These are phyloP conservation scores for Mycena olivaceomarginata DNA, from an alignment of 768 basidiomycete species.

Conservation along the genomic window DNA sequence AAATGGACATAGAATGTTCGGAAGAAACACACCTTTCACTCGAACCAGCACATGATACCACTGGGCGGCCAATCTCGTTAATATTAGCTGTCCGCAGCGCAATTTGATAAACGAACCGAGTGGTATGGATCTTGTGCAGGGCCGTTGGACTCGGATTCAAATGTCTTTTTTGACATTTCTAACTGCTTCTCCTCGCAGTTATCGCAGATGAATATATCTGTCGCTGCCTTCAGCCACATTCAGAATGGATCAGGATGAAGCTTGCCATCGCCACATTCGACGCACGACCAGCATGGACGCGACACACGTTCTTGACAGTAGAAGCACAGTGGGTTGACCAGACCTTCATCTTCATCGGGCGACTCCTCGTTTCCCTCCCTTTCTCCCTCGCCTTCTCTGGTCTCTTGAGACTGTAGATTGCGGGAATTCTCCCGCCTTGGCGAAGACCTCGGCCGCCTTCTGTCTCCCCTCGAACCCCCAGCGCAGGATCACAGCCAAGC, in stretches of 20 bases:
- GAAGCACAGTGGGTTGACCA: neutral
- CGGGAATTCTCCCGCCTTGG: neutral
- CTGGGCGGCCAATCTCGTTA: neutral
- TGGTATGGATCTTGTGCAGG: too few relatives aligned
- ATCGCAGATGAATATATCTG: slow-evolving; percentile 10
- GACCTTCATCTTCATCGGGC: neutral
- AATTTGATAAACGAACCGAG: too few relatives aligned
- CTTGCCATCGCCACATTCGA: slow-evolving; percentile 20
- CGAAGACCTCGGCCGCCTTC: neutral
- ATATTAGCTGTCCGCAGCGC: neutral
- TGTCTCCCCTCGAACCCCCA: neutral
- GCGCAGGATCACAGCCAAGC: neutral
- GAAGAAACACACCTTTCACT: neutral
- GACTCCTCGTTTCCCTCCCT: neutral
- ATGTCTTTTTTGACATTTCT: neutral
- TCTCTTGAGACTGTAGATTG: too few relatives aligned
- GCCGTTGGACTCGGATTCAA: too few relatives aligned
- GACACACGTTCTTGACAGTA: neutral
- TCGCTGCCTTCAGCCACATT: too few relatives aligned
- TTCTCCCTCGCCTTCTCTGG: neutral
- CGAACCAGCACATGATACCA: slow-evolving; percentile 16
- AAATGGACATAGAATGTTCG: neutral
- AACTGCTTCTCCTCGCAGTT: neutral
- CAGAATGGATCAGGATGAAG: neutral
- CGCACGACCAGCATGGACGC: slow-evolving; percentile 11